Conservation (phyloP, 306 rosid genomes). For the Mimosa bimucronata region DNA sequence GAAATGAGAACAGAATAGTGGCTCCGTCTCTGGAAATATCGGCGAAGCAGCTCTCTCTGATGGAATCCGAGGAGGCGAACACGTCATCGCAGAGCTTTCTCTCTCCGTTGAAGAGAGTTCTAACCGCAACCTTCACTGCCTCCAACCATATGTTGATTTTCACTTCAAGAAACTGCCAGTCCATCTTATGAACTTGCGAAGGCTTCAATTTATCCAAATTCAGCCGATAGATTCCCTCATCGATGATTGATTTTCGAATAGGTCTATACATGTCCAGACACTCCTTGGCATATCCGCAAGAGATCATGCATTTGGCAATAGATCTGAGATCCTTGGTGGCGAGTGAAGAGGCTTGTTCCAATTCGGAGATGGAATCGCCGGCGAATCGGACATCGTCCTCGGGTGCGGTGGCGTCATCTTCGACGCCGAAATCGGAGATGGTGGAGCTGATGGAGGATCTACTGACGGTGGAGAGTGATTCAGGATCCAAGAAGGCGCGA, state of each 20-base stretch:
- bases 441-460: slow-evolving; percentile 62
- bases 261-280: slow-evolving; percentile 58
- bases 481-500: slow-evolving; percentile 51
- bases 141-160: slow-evolving; percentile 65
- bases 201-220: slow-evolving; percentile 55
- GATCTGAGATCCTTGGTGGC: slow-evolving; percentile 60
- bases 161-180: slow-evolving; percentile 57
- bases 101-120: slow-evolving; percentile 69
- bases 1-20: slow-evolving; percentile 59
- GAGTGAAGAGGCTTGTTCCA: slow-evolving; percentile 50
- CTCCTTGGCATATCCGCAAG: slow-evolving; percentile 75
- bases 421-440: slow-evolving; percentile 52
- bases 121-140: slow-evolving; percentile 52
- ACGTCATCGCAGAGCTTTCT: slow-evolving; percentile 73
- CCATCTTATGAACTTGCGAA: slow-evolving; percentile 58
- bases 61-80: slow-evolving; percentile 53
- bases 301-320: slow-evolving; percentile 81
- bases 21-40: slow-evolving; percentile 71
- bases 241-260: slow-evolving; percentile 72
- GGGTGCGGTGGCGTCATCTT: slow-evolving; percentile 38
- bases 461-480: slow-evolving; percentile 52
- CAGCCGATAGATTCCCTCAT: slow-evolving; percentile 68
- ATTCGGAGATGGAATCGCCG: slow-evolving; percentile 57
- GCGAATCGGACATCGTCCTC: slow-evolving; percentile 50
- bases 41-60: slow-evolving; percentile 65